Conservation (phyloP, 257 asterid species). For the Penstemon barbatus region DNA sequence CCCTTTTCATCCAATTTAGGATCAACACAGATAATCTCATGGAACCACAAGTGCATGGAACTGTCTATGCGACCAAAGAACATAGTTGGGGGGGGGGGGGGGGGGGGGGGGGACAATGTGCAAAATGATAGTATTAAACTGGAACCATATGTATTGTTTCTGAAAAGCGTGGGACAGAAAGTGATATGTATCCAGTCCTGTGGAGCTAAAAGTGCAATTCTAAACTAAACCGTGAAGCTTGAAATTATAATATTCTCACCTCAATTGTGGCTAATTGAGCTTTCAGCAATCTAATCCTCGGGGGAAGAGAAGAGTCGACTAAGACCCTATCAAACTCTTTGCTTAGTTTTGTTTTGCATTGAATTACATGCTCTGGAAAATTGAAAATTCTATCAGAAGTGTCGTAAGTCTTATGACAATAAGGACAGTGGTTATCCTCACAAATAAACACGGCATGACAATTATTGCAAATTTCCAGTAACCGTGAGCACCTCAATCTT, state of each 20-base stretch:
- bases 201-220: no score
- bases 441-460: conserved; percentile 49
- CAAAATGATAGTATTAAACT: no score
- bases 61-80: no score
- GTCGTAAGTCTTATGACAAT: conserved; percentile 43
- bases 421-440: conserved; percentile 57
- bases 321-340: conserved; percentile 30
- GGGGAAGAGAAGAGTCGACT: conserved; percentile 46
- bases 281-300: conserved; percentile 59
- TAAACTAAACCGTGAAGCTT: neutral
- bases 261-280: conserved; percentile 68
- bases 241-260: conserved; percentile 42
- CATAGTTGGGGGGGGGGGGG: no score
- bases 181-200: no score
- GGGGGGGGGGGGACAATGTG: no score
- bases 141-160: no score
- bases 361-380: conserved; percentile 46
- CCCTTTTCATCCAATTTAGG: no score
- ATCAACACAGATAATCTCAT: no score
- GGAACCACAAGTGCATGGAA: no score
- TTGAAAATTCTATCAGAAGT: conserved; percentile 22
- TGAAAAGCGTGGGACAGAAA: no score
- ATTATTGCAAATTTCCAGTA: conserved; percentile 56
- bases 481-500: conserved; percentile 40
- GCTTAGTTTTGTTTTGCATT: conserved; percentile 43